Evolutionary conservation across 805 yeast species (phyloP).

Genomic region (Lachancea thermotolerans): DNA sequence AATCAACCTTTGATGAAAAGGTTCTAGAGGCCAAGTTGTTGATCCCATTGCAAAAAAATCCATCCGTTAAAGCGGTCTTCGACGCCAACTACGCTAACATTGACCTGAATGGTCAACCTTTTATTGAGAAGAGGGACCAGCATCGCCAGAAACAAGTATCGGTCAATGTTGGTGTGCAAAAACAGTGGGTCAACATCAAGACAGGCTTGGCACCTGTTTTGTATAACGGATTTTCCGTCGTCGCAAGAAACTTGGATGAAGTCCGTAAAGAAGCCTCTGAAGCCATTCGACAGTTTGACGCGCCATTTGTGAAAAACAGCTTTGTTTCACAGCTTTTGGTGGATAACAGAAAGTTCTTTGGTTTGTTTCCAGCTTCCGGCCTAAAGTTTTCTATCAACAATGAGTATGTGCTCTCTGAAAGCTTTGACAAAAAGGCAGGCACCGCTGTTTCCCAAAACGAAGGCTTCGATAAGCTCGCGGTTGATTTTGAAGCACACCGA

Average conservation of each 20-base stretch:
- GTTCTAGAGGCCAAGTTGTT: slow-evolving; percentile 41
- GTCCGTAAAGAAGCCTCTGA: slow-evolving; percentile 38
- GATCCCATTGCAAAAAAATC: slow-evolving; percentile 39
- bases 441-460: slow-evolving; percentile 23
- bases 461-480: slow-evolving; percentile 27
- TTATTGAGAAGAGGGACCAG: slow-evolving; percentile 10
- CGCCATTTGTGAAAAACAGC: slow-evolving; percentile 51
- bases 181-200: slow-evolving; percentile 23
- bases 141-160: slow-evolving; percentile 18
- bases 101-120: slow-evolving; percentile 22
- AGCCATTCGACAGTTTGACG: slow-evolving; percentile 32
- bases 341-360: slow-evolving; percentile 40
- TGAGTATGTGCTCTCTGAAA: slow-evolving; percentile 40
- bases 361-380: slow-evolving; percentile 44
- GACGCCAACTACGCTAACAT: slow-evolving; percentile 39
- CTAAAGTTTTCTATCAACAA: slow-evolving; percentile 33
- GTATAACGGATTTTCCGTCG: slow-evolving; percentile 53
- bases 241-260: slow-evolving; percentile 49
- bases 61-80: slow-evolving; percentile 41
- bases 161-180: slow-evolving; percentile 49
- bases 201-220: slow-evolving; percentile 18
- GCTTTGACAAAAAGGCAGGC: slow-evolving; percentile 26
- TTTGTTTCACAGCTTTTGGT: slow-evolving; percentile 35
- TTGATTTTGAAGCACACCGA: slow-evolving; percentile 25
- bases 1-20: slow-evolving; percentile 41